Evolutionary conservation across 371 early-diverging fungal species (phyloP).

Genomic region (Actinomucor elegans): DNA sequence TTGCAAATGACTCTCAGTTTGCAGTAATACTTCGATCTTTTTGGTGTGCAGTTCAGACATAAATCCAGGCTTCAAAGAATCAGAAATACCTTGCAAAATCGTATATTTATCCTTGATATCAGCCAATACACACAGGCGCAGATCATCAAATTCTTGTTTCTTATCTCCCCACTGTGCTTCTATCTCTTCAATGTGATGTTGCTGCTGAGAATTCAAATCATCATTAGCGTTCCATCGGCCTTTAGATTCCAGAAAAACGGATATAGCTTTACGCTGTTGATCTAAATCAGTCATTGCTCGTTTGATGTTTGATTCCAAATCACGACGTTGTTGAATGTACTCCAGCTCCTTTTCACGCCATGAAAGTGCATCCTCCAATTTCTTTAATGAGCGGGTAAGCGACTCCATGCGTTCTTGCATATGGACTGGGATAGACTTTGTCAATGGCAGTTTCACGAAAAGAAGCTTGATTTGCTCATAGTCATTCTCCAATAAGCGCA

Average conservation of each 20-base stretch:
- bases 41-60: slow-evolving; percentile 29
- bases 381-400: slow-evolving; percentile 4
- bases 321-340: slow-evolving; percentile 16
- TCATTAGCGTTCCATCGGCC: slow-evolving; percentile 20
- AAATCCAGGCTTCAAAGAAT: slow-evolving; percentile 17
- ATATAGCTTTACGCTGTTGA: slow-evolving; percentile 2
- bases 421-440: slow-evolving; percentile 18
- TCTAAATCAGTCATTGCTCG: slow-evolving; percentile 8
- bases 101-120: slow-evolving; percentile 12
- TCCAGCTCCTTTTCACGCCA: slow-evolving; percentile 21
- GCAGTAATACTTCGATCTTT: slow-evolving; percentile 17
- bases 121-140: not conserved
- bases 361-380: slow-evolving; percentile 15
- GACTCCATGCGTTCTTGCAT: slow-evolving; percentile 21
- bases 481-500: not conserved
- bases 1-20: slow-evolving; percentile 16
- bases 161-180: not conserved
- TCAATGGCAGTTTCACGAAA: slow-evolving; percentile 19
- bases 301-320: slow-evolving; percentile 12
- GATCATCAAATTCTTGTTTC: slow-evolving; percentile 1
- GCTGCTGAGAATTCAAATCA: not conserved
- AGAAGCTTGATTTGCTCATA: slow-evolving; percentile 1
- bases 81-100: slow-evolving; percentile 5
- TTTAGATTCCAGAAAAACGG: slow-evolving; percentile 11
- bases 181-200: not conserved